phyloP scores from a whole-genome alignment of 768 basidiomycete species.

The Phanerochaete sordida region DNA sequence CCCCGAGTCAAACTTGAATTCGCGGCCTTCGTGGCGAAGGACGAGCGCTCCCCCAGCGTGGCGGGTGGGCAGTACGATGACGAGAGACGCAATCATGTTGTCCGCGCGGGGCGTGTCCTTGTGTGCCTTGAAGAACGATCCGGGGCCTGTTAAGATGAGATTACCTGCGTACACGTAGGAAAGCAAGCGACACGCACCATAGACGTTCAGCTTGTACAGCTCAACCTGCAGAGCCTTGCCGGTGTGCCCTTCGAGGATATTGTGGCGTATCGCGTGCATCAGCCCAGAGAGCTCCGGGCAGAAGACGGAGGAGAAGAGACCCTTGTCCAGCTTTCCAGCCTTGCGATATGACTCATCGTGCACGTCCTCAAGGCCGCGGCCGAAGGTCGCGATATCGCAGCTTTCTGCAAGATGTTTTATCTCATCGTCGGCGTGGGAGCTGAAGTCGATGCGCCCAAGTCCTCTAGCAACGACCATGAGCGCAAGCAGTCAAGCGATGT shows the following conservation, averaged over 20 bases:
- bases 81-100: conserved; percentile 40
- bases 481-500: not conserved
- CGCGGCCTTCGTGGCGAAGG: conserved; percentile 20
- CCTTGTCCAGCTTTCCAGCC: conserved; percentile 23
- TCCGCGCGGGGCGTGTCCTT: conserved; percentile 22
- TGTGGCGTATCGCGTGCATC: conserved; percentile 5
- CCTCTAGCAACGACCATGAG: not conserved
- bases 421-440: not conserved
- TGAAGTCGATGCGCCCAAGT: conserved; percentile 12
- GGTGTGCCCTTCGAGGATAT: conserved; percentile 9
- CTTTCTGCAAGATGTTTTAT: conserved; percentile 11
- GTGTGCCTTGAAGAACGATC: conserved; percentile 27
- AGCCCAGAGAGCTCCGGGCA: conserved; percentile 9
- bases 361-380: conserved; percentile 14
- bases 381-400: conserved; percentile 22
- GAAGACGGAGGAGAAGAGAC: conserved; percentile 16
- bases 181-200: conserved; percentile 13
- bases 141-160: conserved; percentile 11
- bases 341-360: conserved; percentile 23
- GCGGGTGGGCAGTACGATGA: conserved; percentile 41
- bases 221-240: conserved; percentile 14
- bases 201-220: conserved; percentile 27
- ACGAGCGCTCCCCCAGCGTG: conserved; percentile 42
- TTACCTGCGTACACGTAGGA: not conserved
- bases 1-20: conserved; percentile 33